Percentiles rank a stretch among this genome's conserved stretches.
phyloP scores from a whole-genome alignment of 148 eudicot genomes.

The Fagopyrum homotropicum region DNA sequence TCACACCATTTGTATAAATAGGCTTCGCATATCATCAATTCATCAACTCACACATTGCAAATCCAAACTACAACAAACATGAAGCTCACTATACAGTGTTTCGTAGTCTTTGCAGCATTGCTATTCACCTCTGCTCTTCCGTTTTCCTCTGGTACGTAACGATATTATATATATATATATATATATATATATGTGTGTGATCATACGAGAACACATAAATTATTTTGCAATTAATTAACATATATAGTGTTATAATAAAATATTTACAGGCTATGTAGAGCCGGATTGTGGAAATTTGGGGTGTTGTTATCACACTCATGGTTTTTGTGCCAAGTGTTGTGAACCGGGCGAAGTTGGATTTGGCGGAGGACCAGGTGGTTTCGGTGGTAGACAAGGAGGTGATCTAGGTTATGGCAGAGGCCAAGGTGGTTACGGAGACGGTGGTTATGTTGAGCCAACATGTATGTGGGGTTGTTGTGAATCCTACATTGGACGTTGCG shows the following conservation, averaged over 20 bases:
- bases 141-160: neutral
- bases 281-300: neutral
- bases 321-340: neutral
- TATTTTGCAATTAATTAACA: neutral
- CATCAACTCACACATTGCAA: neutral
- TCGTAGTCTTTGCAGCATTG: neutral
- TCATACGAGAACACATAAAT: too few relatives aligned
- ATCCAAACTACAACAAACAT: neutral
- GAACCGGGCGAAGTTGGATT: neutral
- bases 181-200: too few relatives aligned
- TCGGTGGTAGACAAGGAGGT: neutral
- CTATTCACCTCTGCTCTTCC: neutral
- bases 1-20: neutral
- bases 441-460: too few relatives aligned
- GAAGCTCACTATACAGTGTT: neutral
- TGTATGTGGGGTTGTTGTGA: too few relatives aligned
- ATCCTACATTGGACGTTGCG: too few relatives aligned
- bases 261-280: neutral
- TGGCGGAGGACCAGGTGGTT: neutral
- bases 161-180: too few relatives aligned
- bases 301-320: conserved; percentile 1
- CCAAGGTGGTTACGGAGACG: neutral
- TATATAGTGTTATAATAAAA: neutral
- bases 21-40: neutral
- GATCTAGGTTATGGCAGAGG: neutral